Percentiles rank a stretch among this genome's conserved stretches.
phyloP scores from a whole-genome alignment of 1,284 basidiomycete species.

The Ustilago lituana region DNA sequence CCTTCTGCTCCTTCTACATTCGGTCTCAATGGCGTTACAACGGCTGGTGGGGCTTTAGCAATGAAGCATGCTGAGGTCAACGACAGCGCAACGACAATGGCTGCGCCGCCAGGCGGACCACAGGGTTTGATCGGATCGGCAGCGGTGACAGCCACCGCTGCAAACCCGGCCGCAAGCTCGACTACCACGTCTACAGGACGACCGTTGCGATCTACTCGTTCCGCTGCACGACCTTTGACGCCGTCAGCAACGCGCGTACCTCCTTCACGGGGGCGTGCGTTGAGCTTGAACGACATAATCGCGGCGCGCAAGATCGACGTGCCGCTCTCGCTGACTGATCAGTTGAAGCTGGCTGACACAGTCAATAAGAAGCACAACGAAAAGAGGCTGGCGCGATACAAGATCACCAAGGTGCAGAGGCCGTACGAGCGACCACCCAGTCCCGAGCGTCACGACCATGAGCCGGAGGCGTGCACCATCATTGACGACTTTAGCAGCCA shows the following conservation, averaged over 20 bases:
- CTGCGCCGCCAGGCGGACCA: neutral
- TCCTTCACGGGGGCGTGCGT: conserved; percentile 33
- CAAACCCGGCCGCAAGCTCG: too few relatives aligned
- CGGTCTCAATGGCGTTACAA: neutral
- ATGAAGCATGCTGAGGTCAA: conserved; percentile 9
- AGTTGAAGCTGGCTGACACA: conserved; percentile 42
- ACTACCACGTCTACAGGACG: conserved; percentile 19
- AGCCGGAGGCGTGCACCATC: conserved; percentile 44
- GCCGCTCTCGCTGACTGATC: conserved; percentile 38
- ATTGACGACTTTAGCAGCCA: conserved; percentile 36
- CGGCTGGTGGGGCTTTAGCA: conserved; percentile 7
- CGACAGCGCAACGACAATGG: neutral
- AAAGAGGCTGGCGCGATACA: conserved; percentile 43
- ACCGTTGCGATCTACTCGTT: conserved; percentile 27
- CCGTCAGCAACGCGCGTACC: conserved; percentile 32
- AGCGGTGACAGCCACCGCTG: too few relatives aligned
- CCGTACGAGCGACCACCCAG: conserved; percentile 47
- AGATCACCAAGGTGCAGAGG: conserved; percentile 42
- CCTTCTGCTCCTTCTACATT: too few relatives aligned
- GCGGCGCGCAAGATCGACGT: conserved; percentile 47
- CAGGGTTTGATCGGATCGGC: too few relatives aligned
- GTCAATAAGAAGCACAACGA: conserved; percentile 50
- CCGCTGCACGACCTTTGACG: conserved; percentile 22
- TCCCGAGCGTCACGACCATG: conserved; percentile 44
- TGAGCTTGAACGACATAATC: conserved; percentile 48